Evolutionary conservation across 257 asterid species (phyloP).

Genomic region (Ehretia macrophylla): DNA sequence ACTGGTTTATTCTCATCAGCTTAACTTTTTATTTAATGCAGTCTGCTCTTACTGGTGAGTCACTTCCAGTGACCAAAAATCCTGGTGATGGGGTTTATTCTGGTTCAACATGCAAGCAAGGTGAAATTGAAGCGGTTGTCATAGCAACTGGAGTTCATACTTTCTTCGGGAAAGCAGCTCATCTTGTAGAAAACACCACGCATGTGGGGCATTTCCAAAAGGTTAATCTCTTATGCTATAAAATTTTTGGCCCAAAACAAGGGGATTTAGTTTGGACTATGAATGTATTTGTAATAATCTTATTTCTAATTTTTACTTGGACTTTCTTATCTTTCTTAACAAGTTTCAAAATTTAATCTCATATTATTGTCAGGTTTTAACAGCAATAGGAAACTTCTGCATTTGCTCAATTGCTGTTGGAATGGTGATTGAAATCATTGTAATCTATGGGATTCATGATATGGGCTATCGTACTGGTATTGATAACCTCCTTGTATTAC

Average conservation of each 20-base stretch:
- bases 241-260: neutral
- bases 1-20: neutral
- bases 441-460: constrained; percentile 27
- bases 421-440: constrained; percentile 30
- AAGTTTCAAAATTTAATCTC: neutral
- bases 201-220: constrained; percentile 43
- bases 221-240: constrained; percentile 12
- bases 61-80: constrained; percentile 34
- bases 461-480: constrained; percentile 34
- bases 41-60: constrained; percentile 45
- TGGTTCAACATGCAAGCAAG: constrained; percentile 46
- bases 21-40: constrained; percentile 9
- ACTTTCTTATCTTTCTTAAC: neutral
- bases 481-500: constrained; percentile 37
- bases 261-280: neutral
- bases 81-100: constrained; percentile 38
- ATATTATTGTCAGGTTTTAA: constrained; percentile 28
- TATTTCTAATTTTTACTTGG: too few species aligned
- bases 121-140: constrained; percentile 40
- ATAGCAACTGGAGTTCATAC: constrained; percentile 43
- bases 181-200: constrained; percentile 40
- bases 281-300: neutral
- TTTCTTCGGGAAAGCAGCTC: constrained; percentile 46
- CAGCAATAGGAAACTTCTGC: constrained; percentile 44
- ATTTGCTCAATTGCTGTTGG: constrained; percentile 43